Conservation (phyloP, 1,139 yeast genomes). For the Pichia sp. region DNA sequence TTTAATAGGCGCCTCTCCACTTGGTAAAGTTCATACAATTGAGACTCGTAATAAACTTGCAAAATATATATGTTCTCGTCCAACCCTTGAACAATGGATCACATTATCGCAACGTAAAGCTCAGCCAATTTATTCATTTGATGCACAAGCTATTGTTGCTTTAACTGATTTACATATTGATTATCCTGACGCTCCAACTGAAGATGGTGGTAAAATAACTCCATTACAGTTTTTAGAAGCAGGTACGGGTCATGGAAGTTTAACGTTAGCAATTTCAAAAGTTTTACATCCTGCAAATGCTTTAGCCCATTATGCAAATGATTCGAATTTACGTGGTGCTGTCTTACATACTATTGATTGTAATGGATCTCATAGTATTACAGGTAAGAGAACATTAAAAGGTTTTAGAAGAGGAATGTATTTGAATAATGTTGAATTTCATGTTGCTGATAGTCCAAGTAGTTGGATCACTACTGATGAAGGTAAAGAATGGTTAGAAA, state of each 20-base stretch:
- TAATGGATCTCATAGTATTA: slow-evolving; percentile 33
- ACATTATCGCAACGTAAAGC: slow-evolving; percentile 36
- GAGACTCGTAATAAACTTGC: slow-evolving; percentile 19
- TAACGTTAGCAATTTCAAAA: slow-evolving; percentile 38
- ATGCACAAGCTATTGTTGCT: slow-evolving; percentile 40
- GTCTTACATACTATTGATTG: slow-evolving; percentile 40
- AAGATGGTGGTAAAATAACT: slow-evolving; percentile 18
- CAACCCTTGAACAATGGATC: slow-evolving; percentile 41
- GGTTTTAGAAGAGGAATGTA: slow-evolving; percentile 38
- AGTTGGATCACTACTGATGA: slow-evolving; percentile 32
- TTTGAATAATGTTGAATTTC: slow-evolving; percentile 37
- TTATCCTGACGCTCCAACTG: slow-evolving; percentile 29
- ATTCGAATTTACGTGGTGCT: slow-evolving; percentile 32
- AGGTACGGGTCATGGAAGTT: slow-evolving; percentile 48
- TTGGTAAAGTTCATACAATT: slow-evolving; percentile 19
- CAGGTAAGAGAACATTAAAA: slow-evolving; percentile 34
- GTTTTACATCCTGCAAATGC: slow-evolving; percentile 39
- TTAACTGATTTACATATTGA: slow-evolving; percentile 41
- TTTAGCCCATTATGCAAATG: slow-evolving; percentile 19
- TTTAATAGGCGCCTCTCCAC: slow-evolving; percentile 30
- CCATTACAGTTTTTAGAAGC: slow-evolving; percentile 41
- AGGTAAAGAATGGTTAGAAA: slow-evolving; percentile 18
- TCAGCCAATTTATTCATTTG: slow-evolving; percentile 43
- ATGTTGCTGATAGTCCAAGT: slow-evolving; percentile 35
- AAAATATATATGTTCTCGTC: slow-evolving; percentile 32